phyloP scores from a whole-genome alignment of 306 rosid species.

The Sphenostylis stenocarpa region DNA sequence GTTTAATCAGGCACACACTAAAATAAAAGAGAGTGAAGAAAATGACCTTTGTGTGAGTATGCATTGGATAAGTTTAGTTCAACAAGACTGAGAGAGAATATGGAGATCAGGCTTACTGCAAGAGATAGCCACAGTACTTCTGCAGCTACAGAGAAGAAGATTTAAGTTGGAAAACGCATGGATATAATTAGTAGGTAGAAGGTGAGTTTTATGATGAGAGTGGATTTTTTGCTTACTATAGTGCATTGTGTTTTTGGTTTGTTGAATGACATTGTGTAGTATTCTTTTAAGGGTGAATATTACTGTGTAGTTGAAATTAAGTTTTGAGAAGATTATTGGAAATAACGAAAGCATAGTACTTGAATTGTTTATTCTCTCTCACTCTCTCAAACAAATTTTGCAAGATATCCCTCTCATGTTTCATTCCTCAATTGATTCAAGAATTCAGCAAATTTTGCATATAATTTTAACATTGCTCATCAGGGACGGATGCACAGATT shows the following conservation, averaged over 20 bases:
- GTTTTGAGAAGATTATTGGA: background rate
- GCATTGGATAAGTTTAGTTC: background rate
- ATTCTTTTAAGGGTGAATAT: background rate
- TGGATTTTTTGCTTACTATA: background rate
- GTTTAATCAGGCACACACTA: background rate
- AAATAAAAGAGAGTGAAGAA: constrained; percentile 13
- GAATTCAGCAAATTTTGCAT: background rate
- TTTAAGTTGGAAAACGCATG: background rate
- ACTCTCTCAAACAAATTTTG: background rate
- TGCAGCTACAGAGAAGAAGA: constrained; percentile 6
- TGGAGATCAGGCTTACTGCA: constrained; percentile 7
- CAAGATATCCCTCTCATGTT: background rate
- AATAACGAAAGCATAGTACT: background rate
- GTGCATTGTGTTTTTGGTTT: constrained; percentile 15
- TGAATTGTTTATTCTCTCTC: background rate
- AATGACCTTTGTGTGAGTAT: background rate
- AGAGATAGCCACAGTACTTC: background rate
- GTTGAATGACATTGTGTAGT: background rate
- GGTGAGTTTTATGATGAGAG: constrained; percentile 9
- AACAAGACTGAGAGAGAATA: background rate
- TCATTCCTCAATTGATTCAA: background rate
- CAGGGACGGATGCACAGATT: no score
- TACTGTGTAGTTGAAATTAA: background rate
- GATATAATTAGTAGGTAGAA: background rate
- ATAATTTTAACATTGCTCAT: no score